phyloP scores from a whole-genome alignment of 2,329 filamentous ascomycete species.

The Fusarium sp. region DNA sequence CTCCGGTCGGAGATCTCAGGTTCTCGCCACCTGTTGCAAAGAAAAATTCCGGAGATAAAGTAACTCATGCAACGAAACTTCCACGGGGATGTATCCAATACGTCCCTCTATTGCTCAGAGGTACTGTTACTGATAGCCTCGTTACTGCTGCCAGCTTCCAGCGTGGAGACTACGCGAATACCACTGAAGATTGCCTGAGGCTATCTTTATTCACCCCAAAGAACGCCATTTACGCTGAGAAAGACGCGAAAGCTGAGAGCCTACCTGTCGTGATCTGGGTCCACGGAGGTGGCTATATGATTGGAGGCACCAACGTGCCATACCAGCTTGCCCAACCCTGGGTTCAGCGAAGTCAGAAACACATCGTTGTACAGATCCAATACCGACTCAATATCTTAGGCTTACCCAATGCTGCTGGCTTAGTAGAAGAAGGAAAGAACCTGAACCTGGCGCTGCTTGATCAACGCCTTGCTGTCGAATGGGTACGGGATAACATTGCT shows the following conservation, averaged over 20 bases:
- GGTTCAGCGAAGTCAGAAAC: constrained; percentile 29
- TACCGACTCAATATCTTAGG: constrained; percentile 31
- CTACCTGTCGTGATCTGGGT: constrained; percentile 28
- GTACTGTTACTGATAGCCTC: not conserved
- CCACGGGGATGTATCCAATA: constrained; percentile 33
- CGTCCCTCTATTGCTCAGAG: constrained; percentile 1
- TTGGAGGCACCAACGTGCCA: constrained; percentile 20
- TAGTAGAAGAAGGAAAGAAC: not conserved
- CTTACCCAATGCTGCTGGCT: constrained; percentile 12
- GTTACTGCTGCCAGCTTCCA: constrained; percentile 24
- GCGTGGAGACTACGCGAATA: constrained; percentile 24
- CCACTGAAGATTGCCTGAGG: constrained; percentile 30
- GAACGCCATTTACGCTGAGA: not conserved
- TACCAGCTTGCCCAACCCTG: constrained; percentile 23
- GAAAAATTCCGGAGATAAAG: not conserved
- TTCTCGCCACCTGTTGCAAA: constrained; percentile 13
- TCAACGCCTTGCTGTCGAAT: constrained; percentile 33
- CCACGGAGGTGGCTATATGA: constrained; percentile 13
- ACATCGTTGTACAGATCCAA: constrained; percentile 30
- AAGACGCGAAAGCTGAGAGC: rapidly evolving
- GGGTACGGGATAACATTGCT: constrained; percentile 30
- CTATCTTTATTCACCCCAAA: constrained; percentile 23
- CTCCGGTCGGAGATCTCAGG: constrained; percentile 11
- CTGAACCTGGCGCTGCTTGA: constrained; percentile 30
- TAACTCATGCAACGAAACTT: not conserved